phyloP scores from a whole-genome alignment of 2,329 filamentous ascomycete genomes.

The Sclerotinia glacialis region DNA sequence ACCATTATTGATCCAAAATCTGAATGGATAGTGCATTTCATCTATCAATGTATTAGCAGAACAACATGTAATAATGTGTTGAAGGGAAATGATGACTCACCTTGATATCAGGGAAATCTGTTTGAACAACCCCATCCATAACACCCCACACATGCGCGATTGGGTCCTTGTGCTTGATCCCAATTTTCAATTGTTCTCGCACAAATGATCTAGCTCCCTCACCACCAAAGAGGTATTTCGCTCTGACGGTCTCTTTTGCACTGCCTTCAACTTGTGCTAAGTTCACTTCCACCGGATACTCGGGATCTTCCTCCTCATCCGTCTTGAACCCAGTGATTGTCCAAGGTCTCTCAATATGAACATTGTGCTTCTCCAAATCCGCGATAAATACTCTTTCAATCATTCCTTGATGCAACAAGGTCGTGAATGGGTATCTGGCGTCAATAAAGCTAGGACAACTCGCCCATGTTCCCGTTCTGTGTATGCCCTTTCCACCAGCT shows the following conservation, averaged over 20 bases:
- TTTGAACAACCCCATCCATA: constrained; percentile 70
- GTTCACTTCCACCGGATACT: constrained; percentile 78
- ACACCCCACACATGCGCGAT: constrained; percentile 73
- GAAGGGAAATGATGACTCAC: constrained; percentile 48
- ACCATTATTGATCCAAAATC: constrained; percentile 74
- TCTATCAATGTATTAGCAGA: constrained; percentile 42
- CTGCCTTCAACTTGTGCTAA: constrained; percentile 75
- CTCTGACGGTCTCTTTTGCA: constrained; percentile 63
- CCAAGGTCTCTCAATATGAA: constrained; percentile 62
- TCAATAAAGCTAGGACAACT: constrained; percentile 84
- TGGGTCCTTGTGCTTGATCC: constrained; percentile 67
- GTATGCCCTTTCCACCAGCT: constrained; percentile 54
- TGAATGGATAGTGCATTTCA: constrained; percentile 75
- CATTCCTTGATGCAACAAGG: constrained; percentile 67
- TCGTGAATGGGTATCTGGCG: constrained; percentile 68
- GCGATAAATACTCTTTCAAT: constrained; percentile 69
- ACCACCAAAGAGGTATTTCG: constrained; percentile 70
- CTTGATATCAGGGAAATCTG: constrained; percentile 76
- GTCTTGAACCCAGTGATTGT: constrained; percentile 60
- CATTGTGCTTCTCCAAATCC: constrained; percentile 61
- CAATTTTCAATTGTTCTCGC: constrained; percentile 63
- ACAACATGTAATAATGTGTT: constrained; percentile 49
- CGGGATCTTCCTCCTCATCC: constrained; percentile 52
- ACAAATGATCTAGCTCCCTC: constrained; percentile 69
- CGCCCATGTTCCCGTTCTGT: constrained; percentile 72